phyloP scores from a whole-genome alignment of 805 yeast genomes.

The Wickerhamomyces silvicola region DNA sequence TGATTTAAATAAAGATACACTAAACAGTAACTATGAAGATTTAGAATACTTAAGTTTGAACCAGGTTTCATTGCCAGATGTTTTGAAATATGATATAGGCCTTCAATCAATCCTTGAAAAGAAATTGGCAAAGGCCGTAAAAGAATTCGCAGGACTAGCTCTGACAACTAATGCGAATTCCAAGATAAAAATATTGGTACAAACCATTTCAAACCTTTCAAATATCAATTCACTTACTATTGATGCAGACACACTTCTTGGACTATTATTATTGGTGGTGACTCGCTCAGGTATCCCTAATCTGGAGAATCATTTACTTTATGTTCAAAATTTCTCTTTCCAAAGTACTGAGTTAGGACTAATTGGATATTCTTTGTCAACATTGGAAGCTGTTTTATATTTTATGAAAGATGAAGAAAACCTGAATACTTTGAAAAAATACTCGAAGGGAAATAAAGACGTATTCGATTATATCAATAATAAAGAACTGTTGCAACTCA shows the following conservation, averaged over 20 bases:
- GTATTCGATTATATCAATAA: constrained; percentile 46
- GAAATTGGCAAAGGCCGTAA: constrained; percentile 44
- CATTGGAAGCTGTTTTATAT: constrained; percentile 73
- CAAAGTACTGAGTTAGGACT: constrained; percentile 49
- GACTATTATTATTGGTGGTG: constrained; percentile 65
- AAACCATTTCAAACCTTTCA: constrained; percentile 49
- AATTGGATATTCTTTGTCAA: constrained; percentile 71
- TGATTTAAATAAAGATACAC: constrained; percentile 19
- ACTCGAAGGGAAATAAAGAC: constrained; percentile 42
- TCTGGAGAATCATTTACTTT: constrained; percentile 57
- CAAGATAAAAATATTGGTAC: constrained; percentile 43
- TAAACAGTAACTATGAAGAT: constrained; percentile 16
- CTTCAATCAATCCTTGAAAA: constrained; percentile 30
- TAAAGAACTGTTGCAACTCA: constrained; percentile 21
- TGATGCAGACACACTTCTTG: constrained; percentile 79
- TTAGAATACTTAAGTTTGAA: constrained; percentile 28
- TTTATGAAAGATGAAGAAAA: constrained; percentile 44
- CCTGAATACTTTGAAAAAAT: constrained; percentile 28
- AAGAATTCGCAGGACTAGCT: constrained; percentile 41
- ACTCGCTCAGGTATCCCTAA: constrained; percentile 52
- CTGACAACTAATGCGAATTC: constrained; percentile 39
- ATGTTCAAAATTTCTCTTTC: constrained; percentile 54
- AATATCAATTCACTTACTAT: constrained; percentile 29
- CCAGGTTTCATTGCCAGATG: constrained; percentile 35
- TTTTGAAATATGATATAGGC: constrained; percentile 21